phyloP scores from a whole-genome alignment of 2,329 filamentous ascomycete genomes.

The Xylariomycetidae sp. region DNA sequence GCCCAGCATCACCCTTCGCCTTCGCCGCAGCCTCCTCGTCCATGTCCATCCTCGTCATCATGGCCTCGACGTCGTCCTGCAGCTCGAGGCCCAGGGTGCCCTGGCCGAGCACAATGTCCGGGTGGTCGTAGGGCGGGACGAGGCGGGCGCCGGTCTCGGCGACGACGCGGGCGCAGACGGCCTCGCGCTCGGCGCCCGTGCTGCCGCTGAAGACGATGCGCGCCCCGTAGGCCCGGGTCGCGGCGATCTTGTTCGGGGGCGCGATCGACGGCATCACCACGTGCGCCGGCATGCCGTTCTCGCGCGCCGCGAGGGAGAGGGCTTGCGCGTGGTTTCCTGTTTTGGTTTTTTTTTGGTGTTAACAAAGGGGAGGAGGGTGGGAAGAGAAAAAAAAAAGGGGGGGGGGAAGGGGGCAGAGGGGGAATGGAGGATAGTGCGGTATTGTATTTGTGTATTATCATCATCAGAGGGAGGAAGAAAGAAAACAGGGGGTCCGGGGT shows the following conservation, averaged over 20 bases:
- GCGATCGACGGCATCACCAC: conserved; percentile 92
- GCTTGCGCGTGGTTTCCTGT: conserved; percentile 93
- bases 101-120: conserved; percentile 86
- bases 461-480: too few relatives aligned
- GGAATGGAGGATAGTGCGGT: too few relatives aligned
- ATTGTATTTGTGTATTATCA: too few relatives aligned
- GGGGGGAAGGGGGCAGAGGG: neutral
- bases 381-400: neutral
- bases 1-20: neutral
- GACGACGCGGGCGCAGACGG: conserved; percentile 65
- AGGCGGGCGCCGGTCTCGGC: conserved; percentile 69
- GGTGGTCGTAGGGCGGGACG: conserved; percentile 88
- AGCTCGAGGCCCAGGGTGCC: conserved; percentile 86
- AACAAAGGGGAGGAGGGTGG: conserved; percentile 5
- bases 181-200: conserved; percentile 76
- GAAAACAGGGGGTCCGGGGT: too few relatives aligned
- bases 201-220: conserved; percentile 76
- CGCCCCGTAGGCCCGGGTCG: conserved; percentile 73
- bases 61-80: conserved; percentile 62
- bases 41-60: conserved; percentile 36
- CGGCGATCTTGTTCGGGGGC: conserved; percentile 80
- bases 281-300: conserved; percentile 69
- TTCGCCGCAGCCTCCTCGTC: conserved; percentile 4
- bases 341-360: conserved; percentile 6
- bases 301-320: conserved; percentile 75